Percentiles rank a stretch among this genome's conserved stretches.
Evolutionary conservation across 495 filamentous ascomycete genomes (phyloP).

Genomic region (Xylaria castorea): DNA sequence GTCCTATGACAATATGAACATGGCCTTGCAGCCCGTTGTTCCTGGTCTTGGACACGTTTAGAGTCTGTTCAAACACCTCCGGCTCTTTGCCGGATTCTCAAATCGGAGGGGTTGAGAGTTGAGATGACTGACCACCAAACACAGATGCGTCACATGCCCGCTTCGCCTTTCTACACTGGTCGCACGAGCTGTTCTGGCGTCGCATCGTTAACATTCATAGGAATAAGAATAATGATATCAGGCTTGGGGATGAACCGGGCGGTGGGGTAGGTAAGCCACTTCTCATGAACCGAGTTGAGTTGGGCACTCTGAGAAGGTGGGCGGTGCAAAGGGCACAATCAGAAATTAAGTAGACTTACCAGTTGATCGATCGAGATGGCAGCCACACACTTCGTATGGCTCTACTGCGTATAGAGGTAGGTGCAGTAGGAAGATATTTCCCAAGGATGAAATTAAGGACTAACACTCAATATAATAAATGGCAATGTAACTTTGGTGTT

Average conservation of each 20-base stretch:
- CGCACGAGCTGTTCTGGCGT: constrained; percentile 52
- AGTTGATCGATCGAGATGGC: background rate
- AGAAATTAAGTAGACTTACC: background rate
- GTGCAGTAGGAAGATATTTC: background rate
- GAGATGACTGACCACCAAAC: constrained; percentile 6
- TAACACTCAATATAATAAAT: too few relatives aligned
- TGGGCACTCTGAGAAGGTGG: background rate
- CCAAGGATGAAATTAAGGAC: background rate
- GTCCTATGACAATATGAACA: constrained; percentile 45
- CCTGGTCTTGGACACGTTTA: constrained; percentile 4
- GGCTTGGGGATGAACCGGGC: background rate
- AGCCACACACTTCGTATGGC: background rate
- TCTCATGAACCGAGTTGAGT: background rate
- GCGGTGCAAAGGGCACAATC: background rate
- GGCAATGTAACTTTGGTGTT: background rate
- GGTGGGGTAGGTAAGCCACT: background rate
- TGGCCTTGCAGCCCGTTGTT: constrained; percentile 11
- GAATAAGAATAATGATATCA: background rate
- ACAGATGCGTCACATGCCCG: constrained; percentile 47
- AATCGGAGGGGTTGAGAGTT: background rate
- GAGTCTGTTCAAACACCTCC: background rate
- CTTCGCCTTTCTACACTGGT: constrained; percentile 55
- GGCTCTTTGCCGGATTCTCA: background rate
- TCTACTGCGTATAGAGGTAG: background rate
- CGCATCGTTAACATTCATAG: constrained; percentile 15